These are phyloP conservation scores for Mycena alexandri DNA, from an alignment of 768 basidiomycete species.

Conservation along the genomic window DNA sequence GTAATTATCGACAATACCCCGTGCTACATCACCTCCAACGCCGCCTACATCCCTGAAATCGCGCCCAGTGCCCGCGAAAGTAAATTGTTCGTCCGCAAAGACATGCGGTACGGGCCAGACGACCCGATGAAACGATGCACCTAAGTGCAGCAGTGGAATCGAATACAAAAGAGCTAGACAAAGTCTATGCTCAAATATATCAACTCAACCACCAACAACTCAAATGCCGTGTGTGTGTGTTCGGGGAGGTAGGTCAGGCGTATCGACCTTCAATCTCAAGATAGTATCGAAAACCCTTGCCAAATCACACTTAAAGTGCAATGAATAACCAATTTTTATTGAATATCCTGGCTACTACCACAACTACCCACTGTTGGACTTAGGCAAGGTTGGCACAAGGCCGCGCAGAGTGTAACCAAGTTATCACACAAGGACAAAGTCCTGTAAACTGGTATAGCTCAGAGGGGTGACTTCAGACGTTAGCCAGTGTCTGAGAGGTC, in stretches of 20 bases:
- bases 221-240: background rate
- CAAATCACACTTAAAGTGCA: background rate
- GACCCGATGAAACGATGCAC: background rate
- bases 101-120: no score
- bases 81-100: no score
- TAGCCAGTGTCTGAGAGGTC: conserved; percentile 13
- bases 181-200: no score
- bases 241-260: conserved; percentile 6
- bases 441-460: no score
- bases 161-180: conserved; percentile 3
- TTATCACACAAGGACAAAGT: background rate
- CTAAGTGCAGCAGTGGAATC: conserved; percentile 5
- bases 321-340: no score
- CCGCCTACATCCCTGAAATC: background rate
- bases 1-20: background rate
- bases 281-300: background rate
- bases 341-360: no score
- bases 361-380: background rate
- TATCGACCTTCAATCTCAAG: conserved; percentile 4
- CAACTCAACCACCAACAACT: background rate
- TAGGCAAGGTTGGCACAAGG: background rate
- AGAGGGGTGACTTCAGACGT: no score
- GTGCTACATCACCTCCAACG: background rate
- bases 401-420: background rate
- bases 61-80: background rate